Conservation (phyloP, 257 asterid species). For the Solanum peruvianum region DNA sequence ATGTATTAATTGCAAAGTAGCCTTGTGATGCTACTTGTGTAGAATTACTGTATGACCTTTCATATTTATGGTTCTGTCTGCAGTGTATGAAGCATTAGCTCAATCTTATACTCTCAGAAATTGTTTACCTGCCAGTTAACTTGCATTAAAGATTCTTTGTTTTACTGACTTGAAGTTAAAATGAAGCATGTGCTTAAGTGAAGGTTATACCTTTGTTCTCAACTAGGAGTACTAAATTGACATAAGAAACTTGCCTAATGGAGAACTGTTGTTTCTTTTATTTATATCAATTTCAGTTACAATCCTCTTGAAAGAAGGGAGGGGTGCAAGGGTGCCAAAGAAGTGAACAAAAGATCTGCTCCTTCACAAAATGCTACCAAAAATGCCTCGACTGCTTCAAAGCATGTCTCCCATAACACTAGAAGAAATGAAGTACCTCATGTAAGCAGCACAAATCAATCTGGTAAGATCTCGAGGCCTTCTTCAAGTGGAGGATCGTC, state of each 20-base stretch:
- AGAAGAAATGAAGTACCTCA: conserved; percentile 41
- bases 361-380: conserved; percentile 44
- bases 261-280: conserved; percentile 2
- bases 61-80: not conserved
- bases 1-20: not conserved
- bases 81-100: not conserved
- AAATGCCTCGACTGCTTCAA: conserved; percentile 37
- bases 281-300: conserved; percentile 36
- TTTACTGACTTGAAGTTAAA: not conserved
- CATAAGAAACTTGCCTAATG: not conserved
- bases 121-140: not conserved
- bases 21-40: not conserved
- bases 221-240: not conserved
- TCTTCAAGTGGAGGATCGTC: conserved; percentile 65
- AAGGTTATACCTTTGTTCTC: not conserved
- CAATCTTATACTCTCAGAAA: not conserved
- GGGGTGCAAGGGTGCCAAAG: conserved; percentile 81
- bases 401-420: conserved; percentile 35
- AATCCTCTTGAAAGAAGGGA: conserved; percentile 89
- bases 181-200: not conserved
- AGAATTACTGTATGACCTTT: not conserved
- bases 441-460: conserved; percentile 24
- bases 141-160: not conserved
- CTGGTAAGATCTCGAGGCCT: conserved; percentile 56
- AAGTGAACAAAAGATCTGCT: conserved; percentile 56